Percentiles rank a stretch among this genome's conserved stretches.
Evolutionary conservation across 345 rosid species (phyloP).

Genomic region (Lepidium sativum): DNA sequence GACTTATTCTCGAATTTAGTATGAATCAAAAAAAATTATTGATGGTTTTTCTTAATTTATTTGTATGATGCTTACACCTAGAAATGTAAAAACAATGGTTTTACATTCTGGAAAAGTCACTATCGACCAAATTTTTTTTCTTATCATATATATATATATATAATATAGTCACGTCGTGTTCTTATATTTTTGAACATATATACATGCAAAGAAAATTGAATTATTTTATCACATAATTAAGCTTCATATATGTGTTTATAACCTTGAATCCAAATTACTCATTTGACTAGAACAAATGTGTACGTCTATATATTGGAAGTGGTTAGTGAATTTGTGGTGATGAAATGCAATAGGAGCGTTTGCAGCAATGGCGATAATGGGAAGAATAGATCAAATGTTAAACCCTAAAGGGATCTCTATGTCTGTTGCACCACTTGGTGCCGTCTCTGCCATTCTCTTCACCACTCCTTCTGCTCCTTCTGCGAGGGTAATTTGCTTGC

Average conservation of each 20-base stretch:
- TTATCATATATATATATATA: not conserved
- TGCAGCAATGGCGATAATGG: conserved; percentile 77
- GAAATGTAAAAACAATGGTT: not conserved
- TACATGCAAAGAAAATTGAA: not conserved
- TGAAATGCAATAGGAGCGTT: conserved; percentile 70
- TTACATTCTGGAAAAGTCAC: not conserved
- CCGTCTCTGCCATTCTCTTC: conserved; percentile 74
- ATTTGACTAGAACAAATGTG: no score
- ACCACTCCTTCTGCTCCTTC: conserved; percentile 64
- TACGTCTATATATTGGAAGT: no score
- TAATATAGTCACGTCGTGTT: not conserved
- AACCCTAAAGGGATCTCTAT: conserved; percentile 62
- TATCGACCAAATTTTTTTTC: no score
- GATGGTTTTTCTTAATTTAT: not conserved
- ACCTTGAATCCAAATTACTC: not conserved
- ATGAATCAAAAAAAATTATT: no score
- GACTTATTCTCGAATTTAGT: not conserved
- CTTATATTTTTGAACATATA: not conserved
- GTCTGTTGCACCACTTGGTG: conserved; percentile 75
- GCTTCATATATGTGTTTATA: not conserved
- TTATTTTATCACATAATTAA: no score
- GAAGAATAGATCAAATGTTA: conserved; percentile 64
- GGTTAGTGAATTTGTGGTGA: not conserved
- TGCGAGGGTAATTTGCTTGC: conserved; percentile 31
- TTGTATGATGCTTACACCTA: not conserved